These are phyloP conservation scores for Perkinsus chesapeaki DNA, from an alignment of 169 alveolate genomes.

Conservation along the genomic window DNA sequence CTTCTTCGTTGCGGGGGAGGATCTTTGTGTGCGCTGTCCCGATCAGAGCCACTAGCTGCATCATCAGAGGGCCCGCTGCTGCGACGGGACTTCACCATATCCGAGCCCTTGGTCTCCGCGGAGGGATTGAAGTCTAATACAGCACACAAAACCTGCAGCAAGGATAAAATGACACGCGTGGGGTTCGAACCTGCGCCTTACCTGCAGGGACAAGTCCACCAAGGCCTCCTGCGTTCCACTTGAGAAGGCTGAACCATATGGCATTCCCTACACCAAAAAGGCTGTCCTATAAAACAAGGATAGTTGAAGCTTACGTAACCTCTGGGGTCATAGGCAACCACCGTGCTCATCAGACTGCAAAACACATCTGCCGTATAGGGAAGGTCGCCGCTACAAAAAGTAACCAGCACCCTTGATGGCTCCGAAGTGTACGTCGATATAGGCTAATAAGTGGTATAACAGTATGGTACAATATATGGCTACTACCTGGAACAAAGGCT, in stretches of 20 bases:
- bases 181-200: not conserved
- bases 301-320: not conserved
- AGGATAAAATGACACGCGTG: not conserved
- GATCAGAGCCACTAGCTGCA: not conserved
- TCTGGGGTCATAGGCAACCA: not conserved
- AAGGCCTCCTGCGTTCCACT: not conserved
- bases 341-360: not conserved
- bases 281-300: not conserved
- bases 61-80: not conserved
- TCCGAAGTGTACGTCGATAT: not conserved
- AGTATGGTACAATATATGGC: too few relatives aligned
- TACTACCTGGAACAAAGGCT: not conserved
- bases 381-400: constrained; percentile 5
- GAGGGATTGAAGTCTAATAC: not conserved
- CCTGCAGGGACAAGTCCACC: not conserved
- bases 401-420: not conserved
- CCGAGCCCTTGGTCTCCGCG: not conserved
- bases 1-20: not conserved
- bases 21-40: not conserved
- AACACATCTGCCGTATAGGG: constrained; percentile 15
- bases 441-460: too few relatives aligned
- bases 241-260: not conserved
- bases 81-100: not conserved
- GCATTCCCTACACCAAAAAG: not conserved
- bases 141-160: constrained; percentile 5